Percentiles rank a stretch among this genome's conserved stretches.
Evolutionary conservation across 768 basidiomycete genomes (phyloP).

Genomic region (Mycena galericulata): DNA sequence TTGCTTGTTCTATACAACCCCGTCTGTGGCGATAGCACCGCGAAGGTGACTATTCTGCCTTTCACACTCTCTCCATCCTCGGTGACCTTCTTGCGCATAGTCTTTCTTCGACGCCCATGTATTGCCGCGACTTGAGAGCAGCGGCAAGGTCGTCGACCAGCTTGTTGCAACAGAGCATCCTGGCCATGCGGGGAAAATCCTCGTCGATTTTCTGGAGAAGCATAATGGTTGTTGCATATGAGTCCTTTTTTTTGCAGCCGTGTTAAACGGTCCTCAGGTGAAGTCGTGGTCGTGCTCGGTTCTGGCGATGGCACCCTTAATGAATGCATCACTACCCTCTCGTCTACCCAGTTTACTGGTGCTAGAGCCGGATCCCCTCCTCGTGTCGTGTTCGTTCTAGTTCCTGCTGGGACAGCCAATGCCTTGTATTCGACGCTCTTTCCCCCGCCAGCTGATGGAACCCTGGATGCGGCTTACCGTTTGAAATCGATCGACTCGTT

Average conservation of each 20-base stretch:
- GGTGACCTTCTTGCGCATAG: slow-evolving; percentile 26
- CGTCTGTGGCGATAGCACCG: slow-evolving; percentile 71
- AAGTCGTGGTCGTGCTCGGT: slow-evolving; percentile 66
- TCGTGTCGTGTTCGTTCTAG: slow-evolving; percentile 55
- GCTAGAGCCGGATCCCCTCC: slow-evolving; percentile 29
- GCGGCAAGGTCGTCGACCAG: slow-evolving; percentile 52
- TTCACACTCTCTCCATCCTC: neutral
- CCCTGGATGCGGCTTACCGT: slow-evolving; percentile 51
- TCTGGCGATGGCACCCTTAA: slow-evolving; percentile 96
- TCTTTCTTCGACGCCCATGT: slow-evolving; percentile 71
- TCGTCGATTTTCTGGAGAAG: slow-evolving; percentile 54
- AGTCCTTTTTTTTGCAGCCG: neutral
- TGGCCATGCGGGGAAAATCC: slow-evolving; percentile 66
- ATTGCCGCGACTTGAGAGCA: slow-evolving; percentile 67
- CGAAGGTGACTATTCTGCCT: slow-evolving; percentile 42
- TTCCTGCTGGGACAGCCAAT: slow-evolving; percentile 93
- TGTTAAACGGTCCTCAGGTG: slow-evolving; percentile 25
- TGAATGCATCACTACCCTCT: slow-evolving; percentile 81
- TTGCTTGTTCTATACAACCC: slow-evolving; percentile 83
- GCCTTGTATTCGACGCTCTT: slow-evolving; percentile 88
- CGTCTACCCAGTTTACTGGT: slow-evolving; percentile 40
- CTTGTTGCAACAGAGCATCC: slow-evolving; percentile 61
- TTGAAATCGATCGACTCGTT: slow-evolving; percentile 69
- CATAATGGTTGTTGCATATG: slow-evolving; percentile 37
- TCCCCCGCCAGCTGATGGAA: slow-evolving; percentile 53